A percentile compares a stretch with the other conserved stretches of the same genome.
Conservation (phyloP, 2,329 filamentous ascomycete species). For the Teratosphaeria epicoccoides region DNA sequence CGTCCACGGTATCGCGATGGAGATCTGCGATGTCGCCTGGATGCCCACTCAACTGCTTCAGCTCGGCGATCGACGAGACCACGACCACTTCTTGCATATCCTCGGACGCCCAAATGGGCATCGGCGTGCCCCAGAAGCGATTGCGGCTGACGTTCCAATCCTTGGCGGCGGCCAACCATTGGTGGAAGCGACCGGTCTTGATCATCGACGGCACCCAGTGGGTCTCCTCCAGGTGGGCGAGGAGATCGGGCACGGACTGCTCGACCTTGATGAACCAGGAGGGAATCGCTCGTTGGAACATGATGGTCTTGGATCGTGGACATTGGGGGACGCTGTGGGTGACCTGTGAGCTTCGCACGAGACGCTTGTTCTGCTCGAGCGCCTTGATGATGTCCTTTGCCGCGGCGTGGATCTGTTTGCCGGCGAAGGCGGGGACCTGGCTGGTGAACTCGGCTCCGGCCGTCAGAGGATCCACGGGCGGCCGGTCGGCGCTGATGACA, state of each 20-base stretch:
- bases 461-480: conserved; percentile 86
- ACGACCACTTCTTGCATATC: conserved; percentile 80
- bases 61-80: conserved; percentile 71
- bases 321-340: conserved; percentile 91
- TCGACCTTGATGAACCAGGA: conserved; percentile 92
- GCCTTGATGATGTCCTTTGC: conserved; percentile 90
- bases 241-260: conserved; percentile 72
- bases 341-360: conserved; percentile 78
- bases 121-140: conserved; percentile 88
- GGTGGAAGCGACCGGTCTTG: conserved; percentile 82
- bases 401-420: conserved; percentile 81
- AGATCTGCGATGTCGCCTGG: conserved; percentile 73
- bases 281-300: conserved; percentile 85
- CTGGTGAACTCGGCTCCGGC: conserved; percentile 69
- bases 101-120: conserved; percentile 85
- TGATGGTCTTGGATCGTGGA: conserved; percentile 84
- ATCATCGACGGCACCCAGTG: conserved; percentile 89
- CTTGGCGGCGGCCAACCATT: conserved; percentile 81
- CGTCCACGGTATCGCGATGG: conserved; percentile 84
- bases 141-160: conserved; percentile 96
- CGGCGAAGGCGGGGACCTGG: conserved; percentile 68
- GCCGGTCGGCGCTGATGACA: conserved; percentile 63
- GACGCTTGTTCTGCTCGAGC: conserved; percentile 62
- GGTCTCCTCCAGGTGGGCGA: conserved; percentile 78
- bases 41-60: conserved; percentile 79